These are phyloP conservation scores for Piromyces sp. DNA, from an alignment of 192 early-diverging fungal genomes.

Conservation along the genomic window DNA sequence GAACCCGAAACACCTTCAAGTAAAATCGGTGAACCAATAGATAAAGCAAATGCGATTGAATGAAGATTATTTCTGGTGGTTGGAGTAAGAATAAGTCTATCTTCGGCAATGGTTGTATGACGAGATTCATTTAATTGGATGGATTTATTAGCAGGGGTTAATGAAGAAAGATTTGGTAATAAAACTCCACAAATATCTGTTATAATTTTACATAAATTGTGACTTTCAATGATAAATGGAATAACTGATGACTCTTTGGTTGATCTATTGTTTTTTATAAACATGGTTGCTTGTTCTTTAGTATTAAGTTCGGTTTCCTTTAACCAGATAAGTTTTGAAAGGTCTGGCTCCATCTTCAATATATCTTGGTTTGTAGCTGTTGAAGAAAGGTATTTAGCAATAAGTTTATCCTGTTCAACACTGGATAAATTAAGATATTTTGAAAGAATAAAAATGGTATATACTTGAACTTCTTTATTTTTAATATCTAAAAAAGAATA, in stretches of 20 bases:
- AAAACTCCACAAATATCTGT: background rate
- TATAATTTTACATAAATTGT: background rate
- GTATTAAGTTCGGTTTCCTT: background rate
- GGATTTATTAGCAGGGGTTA: background rate
- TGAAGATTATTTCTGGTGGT: conserved; percentile 62
- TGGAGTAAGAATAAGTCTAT: conserved; percentile 51
- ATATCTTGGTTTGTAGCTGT: background rate
- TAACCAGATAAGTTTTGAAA: background rate
- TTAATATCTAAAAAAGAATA: background rate
- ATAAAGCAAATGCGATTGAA: conserved; percentile 65
- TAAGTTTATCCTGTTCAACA: background rate
- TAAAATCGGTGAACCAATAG: conserved; percentile 70
- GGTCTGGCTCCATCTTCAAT: background rate
- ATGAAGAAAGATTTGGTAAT: background rate
- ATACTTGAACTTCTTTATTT: background rate
- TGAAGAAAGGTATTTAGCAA: background rate
- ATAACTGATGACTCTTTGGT: background rate
- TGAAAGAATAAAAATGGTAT: background rate
- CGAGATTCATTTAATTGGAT: background rate
- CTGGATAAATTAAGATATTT: background rate
- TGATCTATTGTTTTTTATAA: background rate
- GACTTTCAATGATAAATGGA: background rate
- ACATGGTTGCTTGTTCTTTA: background rate
- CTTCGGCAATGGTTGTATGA: background rate
- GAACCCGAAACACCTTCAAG: conserved; percentile 66